These are phyloP conservation scores for Ceratopteris richardii DNA, from an alignment of 75 land plant species.

Conservation along the genomic window DNA sequence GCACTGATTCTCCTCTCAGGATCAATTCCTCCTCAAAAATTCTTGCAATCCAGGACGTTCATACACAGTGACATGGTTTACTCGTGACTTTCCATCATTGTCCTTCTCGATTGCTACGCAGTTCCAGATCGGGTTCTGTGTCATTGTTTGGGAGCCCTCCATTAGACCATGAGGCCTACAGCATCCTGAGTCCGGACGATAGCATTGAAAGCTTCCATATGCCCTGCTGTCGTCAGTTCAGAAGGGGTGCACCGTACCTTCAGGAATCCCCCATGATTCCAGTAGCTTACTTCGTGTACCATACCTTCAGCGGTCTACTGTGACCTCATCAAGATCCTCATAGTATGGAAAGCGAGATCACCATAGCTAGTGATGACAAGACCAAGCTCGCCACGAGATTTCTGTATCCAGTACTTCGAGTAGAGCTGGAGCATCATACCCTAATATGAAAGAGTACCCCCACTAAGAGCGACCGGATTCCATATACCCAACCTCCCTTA, in stretches of 20 bases:
- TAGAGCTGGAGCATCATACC: conserved; percentile 83
- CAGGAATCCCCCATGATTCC: conserved; percentile 93
- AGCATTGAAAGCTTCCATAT: too few species aligned
- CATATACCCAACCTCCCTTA: conserved; percentile 67
- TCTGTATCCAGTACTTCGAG: conserved; percentile 24
- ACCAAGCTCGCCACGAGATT: conserved; percentile 25
- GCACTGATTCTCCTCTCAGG: conserved; percentile 43
- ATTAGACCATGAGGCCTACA: too few species aligned
- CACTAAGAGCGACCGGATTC: conserved; percentile 28
- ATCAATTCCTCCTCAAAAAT: conserved; percentile 58
- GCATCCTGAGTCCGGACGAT: conserved; percentile 87
- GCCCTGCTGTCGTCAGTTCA: too few species aligned
- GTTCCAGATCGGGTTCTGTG: too few species aligned
- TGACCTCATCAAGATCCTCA: conserved; percentile 48
- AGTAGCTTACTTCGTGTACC: too few species aligned
- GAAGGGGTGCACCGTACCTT: too few species aligned
- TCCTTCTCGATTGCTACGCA: conserved; percentile 76
- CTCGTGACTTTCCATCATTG: conserved; percentile 53
- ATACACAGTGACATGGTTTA: conserved; percentile 78
- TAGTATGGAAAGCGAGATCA: conserved; percentile 54
- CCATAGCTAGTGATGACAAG: conserved; percentile 56
- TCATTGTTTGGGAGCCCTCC: too few species aligned
- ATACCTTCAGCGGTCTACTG: too few species aligned
- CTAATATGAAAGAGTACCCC: conserved; percentile 54
- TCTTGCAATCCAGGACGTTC: conserved; percentile 79